phyloP scores from a whole-genome alignment of 495 filamentous ascomycete species.

The Aspergillus sparsus region DNA sequence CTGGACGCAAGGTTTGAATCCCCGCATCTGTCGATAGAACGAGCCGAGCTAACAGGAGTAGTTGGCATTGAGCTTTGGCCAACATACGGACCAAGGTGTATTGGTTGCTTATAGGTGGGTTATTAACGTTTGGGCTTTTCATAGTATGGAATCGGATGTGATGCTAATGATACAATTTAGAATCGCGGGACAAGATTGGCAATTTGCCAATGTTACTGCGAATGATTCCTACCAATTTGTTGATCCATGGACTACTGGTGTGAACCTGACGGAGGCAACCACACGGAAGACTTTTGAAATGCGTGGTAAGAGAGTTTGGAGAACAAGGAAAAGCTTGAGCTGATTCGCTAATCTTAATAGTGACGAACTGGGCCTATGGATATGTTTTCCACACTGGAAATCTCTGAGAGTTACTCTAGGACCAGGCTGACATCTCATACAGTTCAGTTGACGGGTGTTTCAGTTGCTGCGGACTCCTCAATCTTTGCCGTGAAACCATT shows the following conservation, averaged over 20 bases:
- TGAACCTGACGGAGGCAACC: constrained; percentile 19
- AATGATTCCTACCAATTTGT: constrained; percentile 62
- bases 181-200: constrained; percentile 64
- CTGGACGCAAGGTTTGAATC: constrained; percentile 51
- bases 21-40: not conserved
- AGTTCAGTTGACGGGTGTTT: constrained; percentile 60
- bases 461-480: constrained; percentile 48
- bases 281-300: constrained; percentile 35
- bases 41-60: constrained; percentile 5
- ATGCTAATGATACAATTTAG: constrained; percentile 31
- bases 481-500: constrained; percentile 55
- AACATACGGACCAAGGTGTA: constrained; percentile 54
- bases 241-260: constrained; percentile 27
- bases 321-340: not conserved
- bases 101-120: constrained; percentile 57
- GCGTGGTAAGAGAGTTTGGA: no score
- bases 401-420: not conserved
- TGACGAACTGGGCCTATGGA: constrained; percentile 69
- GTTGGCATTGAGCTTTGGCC: constrained; percentile 62
- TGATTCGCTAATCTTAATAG: constrained; percentile 30
- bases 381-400: constrained; percentile 32
- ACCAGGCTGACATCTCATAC: constrained; percentile 19
- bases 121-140: no score
- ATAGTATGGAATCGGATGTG: no score
- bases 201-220: constrained; percentile 65